Conservation (phyloP, 495 filamentous ascomycete species). For the Schizothecium vesticola region DNA sequence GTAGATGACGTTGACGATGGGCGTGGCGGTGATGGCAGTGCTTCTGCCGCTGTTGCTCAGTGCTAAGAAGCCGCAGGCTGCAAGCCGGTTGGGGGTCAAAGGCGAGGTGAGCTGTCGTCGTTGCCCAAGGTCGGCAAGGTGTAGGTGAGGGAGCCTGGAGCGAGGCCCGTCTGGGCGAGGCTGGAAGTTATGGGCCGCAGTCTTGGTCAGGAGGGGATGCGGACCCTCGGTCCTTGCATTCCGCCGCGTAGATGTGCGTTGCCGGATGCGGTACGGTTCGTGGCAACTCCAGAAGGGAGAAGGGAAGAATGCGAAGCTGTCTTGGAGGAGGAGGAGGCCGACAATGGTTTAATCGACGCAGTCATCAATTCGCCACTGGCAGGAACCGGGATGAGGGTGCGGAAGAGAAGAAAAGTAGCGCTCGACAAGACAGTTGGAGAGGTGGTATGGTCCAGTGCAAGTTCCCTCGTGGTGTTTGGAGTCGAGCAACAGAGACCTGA, state of each 20-base stretch:
- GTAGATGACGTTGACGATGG: not conserved
- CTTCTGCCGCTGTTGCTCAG: too few species aligned
- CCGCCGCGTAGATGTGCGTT: not conserved
- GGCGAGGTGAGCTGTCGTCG: not conserved
- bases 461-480: not conserved
- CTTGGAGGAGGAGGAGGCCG: not conserved
- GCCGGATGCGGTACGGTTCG: conserved; percentile 11
- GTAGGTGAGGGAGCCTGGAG: not conserved
- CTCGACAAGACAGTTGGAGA: not conserved
- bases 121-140: conserved; percentile 1
- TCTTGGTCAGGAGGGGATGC: not conserved
- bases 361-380: not conserved
- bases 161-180: not conserved
- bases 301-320: not conserved
- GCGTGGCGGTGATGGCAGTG: not conserved
- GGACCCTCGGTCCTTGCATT: conserved; percentile 1
- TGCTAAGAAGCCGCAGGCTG: not conserved
- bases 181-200: not conserved
- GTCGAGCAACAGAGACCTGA: not conserved
- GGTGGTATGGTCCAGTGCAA: not conserved
- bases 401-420: not conserved
- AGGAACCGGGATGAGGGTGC: not conserved
- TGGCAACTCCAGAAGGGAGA: conserved; percentile 3
- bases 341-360: not conserved
- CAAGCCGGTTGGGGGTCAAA: not conserved